Evolutionary conservation across 306 rosid genomes (phyloP).

Genomic region (Glycine tomentella): DNA sequence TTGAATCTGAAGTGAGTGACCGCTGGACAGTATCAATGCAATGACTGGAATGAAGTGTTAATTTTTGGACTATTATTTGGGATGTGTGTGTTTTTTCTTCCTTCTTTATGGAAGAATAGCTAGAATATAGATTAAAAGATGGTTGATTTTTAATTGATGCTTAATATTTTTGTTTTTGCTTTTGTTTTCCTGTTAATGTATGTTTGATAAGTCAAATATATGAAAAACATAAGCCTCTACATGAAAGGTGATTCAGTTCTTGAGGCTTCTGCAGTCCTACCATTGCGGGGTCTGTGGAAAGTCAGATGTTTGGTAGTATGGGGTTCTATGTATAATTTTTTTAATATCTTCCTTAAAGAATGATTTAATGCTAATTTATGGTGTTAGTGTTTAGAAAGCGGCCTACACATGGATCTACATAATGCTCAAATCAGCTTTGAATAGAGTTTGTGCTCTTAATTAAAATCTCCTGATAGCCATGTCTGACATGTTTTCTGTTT

Average conservation of each 20-base stretch:
- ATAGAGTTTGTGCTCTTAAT: not conserved
- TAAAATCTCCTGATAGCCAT: constrained; percentile 12
- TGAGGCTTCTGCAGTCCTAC: not conserved
- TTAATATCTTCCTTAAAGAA: not conserved
- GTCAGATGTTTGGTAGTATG: no score
- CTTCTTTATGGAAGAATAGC: not conserved
- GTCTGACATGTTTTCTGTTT: no score
- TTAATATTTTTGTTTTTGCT: not conserved
- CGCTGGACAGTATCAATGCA: not conserved
- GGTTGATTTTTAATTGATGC: not conserved
- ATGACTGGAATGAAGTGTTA: not conserved
- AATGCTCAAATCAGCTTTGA: constrained; percentile 24
- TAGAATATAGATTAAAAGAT: not conserved
- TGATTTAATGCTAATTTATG: constrained; percentile 1
- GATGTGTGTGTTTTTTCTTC: not conserved
- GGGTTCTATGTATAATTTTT: not conserved
- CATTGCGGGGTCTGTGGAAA: no score
- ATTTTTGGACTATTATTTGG: not conserved
- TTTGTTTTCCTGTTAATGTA: not conserved
- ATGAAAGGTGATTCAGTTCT: not conserved
- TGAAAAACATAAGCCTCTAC: not conserved
- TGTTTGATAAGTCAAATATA: constrained; percentile 8
- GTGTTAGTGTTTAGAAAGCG: not conserved
- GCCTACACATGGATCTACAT: not conserved
- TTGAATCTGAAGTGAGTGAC: constrained; percentile 15